These are phyloP conservation scores for Candida saitoana DNA, from an alignment of 805 yeast genomes.

Conservation along the genomic window DNA sequence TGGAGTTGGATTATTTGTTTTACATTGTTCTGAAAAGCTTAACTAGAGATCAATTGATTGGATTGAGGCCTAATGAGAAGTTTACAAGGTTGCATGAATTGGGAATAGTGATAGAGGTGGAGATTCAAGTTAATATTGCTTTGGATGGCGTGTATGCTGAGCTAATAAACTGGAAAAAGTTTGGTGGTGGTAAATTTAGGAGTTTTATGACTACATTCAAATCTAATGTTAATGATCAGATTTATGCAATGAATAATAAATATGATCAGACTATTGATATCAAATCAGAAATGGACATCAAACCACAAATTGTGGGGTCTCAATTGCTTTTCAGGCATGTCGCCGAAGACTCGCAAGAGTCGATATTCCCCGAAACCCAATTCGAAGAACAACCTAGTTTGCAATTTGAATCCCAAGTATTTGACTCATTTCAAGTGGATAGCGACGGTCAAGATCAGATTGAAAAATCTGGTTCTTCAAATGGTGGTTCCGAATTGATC, in stretches of 20 bases:
- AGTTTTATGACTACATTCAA: neutral
- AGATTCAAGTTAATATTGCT: conserved; percentile 1
- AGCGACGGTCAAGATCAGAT: neutral
- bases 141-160: conserved; percentile 4
- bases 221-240: neutral
- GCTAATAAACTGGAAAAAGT: neutral
- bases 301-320: neutral
- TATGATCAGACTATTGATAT: neutral
- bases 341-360: conserved; percentile 4
- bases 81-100: neutral
- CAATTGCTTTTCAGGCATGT: neutral
- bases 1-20: conserved; percentile 1
- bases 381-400: neutral
- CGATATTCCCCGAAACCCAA: conserved; percentile 2
- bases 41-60: neutral
- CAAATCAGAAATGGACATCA: neutral
- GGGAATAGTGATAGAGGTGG: neutral
- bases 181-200: neutral
- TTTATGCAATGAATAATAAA: neutral
- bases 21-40: conserved; percentile 1
- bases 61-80: neutral
- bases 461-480: neutral
- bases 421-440: no score
- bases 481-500: neutral
- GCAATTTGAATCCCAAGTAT: neutral